Base-by-base conservation (phyloP, 1,284 basidiomycete species). In the Sporisorium scitamineum region DNA sequence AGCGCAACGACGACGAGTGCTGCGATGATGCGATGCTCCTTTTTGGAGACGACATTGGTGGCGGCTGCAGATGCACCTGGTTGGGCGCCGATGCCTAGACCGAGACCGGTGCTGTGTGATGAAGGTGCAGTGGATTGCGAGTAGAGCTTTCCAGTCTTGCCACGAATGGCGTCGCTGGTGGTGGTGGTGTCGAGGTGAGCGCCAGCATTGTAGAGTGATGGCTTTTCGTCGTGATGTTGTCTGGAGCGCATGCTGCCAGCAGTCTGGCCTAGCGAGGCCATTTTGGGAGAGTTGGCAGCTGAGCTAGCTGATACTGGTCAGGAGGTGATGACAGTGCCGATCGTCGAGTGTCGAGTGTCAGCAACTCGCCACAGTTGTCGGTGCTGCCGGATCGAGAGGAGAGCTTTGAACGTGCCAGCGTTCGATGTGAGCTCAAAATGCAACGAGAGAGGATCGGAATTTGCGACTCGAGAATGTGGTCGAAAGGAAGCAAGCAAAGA, bases 251-350 rank as follows among this genome's bases (percentile, higher is more conserved):
- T 57, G 56, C 41, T 68, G 42, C 20, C 57, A 10, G 68, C 54
- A 22, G 75, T 72, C 18, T 74, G 71, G 32, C 71, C 78, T n/a
- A 78, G 51, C 29, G 75, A 76, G 3, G 74, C 67, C 77, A 79
- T 79, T 11, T 20, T 58, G 54, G 31, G 32, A 26, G 22, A 26
- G 24, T 27, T n/a, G 32, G 18, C 20, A 41, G 37, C 27, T 44
- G 41, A 39, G 52, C 52, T 52, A 41, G 37, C 37, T 41, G 37
- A n/a, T n/a, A n/a, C n/a, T n/a, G n/a, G n/a, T n/a, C n/a, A n/a
- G n/a, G 6, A 29, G 47, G 27, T 48, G 27, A 29, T 18, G 26
- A n/a, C 27, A 44, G 41, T 27, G 27, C 18, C 16, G 42, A 45
- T 18, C 18, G 42, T 20, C 20, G 41, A 32, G 20, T 42, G 37